Percentiles rank a stretch among this genome's conserved stretches.
These are phyloP conservation scores for Hanseniaspora hatyaiensis DNA, from an alignment of 805 yeast species.

Conservation along the genomic window DNA sequence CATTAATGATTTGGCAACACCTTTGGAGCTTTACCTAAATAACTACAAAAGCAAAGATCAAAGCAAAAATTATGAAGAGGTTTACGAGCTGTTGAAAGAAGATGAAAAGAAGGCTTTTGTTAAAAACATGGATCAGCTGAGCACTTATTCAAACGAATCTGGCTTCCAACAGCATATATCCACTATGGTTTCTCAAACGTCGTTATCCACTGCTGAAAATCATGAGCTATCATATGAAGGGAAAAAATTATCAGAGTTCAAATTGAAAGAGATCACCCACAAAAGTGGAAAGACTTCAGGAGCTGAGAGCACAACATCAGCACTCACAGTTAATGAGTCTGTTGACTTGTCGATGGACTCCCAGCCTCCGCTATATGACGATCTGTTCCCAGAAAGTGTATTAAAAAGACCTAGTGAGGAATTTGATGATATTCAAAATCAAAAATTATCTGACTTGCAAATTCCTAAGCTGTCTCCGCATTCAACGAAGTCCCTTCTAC, in stretches of 20 bases:
- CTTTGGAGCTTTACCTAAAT: slow-evolving; percentile 27
- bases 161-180: slow-evolving; percentile 27
- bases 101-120: slow-evolving; percentile 23
- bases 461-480: slow-evolving; percentile 1
- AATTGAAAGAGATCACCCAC: not conserved
- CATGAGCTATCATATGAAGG: not conserved
- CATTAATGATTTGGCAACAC: slow-evolving; percentile 23
- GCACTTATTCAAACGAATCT: slow-evolving; percentile 28
- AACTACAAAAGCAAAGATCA: slow-evolving; percentile 22
- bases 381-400: slow-evolving; percentile 16
- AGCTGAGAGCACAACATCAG: slow-evolving; percentile 10
- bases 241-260: not conserved
- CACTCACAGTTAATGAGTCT: slow-evolving; percentile 4
- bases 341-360: slow-evolving; percentile 7
- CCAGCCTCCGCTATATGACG: slow-evolving; percentile 16
- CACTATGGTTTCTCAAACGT: slow-evolving; percentile 23
- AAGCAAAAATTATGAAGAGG: slow-evolving; percentile 16
- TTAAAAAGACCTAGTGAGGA: slow-evolving; percentile 15
- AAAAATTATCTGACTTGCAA: not conserved
- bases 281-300: slow-evolving; percentile 1
- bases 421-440: not conserved
- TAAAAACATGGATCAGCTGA: slow-evolving; percentile 25
- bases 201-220: not conserved
- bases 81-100: slow-evolving; percentile 14
- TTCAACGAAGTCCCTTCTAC: not conserved